phyloP scores from a whole-genome alignment of 768 basidiomycete species.

The Rubroboletus satanas region DNA sequence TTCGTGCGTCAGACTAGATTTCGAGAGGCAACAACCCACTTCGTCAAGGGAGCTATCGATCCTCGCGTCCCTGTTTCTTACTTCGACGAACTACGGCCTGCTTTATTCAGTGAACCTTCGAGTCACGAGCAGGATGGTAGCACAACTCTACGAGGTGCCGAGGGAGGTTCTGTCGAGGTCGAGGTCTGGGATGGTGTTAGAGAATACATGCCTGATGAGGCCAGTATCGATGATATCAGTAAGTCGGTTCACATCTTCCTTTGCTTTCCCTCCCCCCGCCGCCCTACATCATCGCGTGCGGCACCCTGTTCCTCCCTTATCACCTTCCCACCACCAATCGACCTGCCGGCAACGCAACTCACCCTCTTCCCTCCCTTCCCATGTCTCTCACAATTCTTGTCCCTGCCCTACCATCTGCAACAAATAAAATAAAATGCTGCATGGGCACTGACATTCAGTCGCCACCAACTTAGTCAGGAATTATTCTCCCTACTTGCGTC shows the following conservation, averaged over 20 bases:
- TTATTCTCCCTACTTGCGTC: constrained; percentile 79
- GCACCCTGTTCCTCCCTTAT: constrained; percentile 16
- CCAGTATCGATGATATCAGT: constrained; percentile 82
- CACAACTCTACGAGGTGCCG: not conserved
- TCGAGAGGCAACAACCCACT: constrained; percentile 73
- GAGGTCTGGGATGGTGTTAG: constrained; percentile 75
- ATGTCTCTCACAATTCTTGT: constrained; percentile 29
- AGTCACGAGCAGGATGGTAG: not conserved
- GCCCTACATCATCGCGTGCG: constrained; percentile 19
- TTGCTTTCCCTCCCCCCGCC: constrained; percentile 21
- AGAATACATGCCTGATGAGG: constrained; percentile 64
- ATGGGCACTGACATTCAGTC: constrained; percentile 77
- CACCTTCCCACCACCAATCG: constrained; percentile 28
- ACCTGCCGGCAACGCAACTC: constrained; percentile 25
- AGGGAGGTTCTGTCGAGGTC: constrained; percentile 44
- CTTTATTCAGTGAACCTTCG: constrained; percentile 42
- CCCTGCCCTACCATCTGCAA: constrained; percentile 26
- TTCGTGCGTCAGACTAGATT: constrained; percentile 78
- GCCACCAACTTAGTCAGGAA: constrained; percentile 86
- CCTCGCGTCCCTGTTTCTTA: constrained; percentile 78
- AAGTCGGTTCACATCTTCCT: constrained; percentile 40
- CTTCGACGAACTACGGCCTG: constrained; percentile 71
- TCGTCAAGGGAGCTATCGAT: constrained; percentile 79
- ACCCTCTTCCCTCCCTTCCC: constrained; percentile 25
- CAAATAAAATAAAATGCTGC: constrained; percentile 20